Evolutionary conservation across 495 filamentous ascomycete species (phyloP), one percentile per base, ranked within the genome.

Genomic region (Coniosporium apollinis): DNA sequence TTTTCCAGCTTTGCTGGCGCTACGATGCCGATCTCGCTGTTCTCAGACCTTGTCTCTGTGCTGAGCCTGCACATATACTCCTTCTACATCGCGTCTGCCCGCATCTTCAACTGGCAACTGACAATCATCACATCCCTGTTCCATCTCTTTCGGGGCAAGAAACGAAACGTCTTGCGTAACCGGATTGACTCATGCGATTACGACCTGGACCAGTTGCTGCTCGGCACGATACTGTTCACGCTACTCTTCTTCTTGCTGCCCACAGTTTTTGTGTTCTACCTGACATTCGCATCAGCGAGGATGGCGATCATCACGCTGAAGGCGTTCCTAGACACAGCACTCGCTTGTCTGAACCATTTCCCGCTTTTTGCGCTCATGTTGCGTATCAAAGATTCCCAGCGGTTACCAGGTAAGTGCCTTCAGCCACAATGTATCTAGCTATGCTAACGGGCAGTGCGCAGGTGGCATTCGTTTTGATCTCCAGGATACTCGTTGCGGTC

Each of bases 151-250:
- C 80, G 84, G 16, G 89, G 89, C 31, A 96, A 96, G 52, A 99
- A 99, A 51, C 76, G 89, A 40, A 99, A 99, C 41, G 83, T 99
- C 5, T 70, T 99, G 9, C 75, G 89, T 43, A 94, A 94, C 46
- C 83, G 89, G 52, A 94, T 96, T 44, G 89, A 99, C 52, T 87
- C 83, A 24, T 99, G 91, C 64, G 89, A 99, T 57, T 99, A 99
- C 55, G 89, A 94, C 52, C 76, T 99, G 13, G 89, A 99, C 51
- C 91, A 99, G 55, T 74, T 99, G 3, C 74, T 99, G 5, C 74
- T 99, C 10, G 89, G 89, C 21, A 96, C 89, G 1, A 96, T 96
- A 16, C 66, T 99, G 6, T 99, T 99, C 46, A 94, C 91, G 2
- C 67, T 96, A 9, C 69, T 96, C 1, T 93, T 91, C 62, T 99